Evolutionary conservation across 495 filamentous ascomycete species (phyloP).

Genomic region (Penicillium cataractarum): DNA sequence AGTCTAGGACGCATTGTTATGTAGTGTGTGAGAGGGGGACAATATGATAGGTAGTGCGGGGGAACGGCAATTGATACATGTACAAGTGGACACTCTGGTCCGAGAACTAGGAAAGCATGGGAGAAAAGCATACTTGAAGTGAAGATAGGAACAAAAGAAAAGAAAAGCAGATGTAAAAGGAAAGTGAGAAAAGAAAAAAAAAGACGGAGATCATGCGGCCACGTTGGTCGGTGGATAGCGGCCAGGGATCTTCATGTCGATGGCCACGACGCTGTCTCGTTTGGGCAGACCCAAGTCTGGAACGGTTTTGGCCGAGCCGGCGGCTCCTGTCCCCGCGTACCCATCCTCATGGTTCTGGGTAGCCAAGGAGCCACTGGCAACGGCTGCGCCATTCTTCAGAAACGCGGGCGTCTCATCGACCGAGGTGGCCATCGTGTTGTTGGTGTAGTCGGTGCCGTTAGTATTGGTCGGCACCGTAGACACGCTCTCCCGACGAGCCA

Average conservation of each 20-base stretch:
- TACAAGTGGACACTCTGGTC: neutral
- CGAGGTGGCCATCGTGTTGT: slow-evolving; percentile 43
- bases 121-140: slow-evolving; percentile 12
- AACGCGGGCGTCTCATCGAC: slow-evolving; percentile 12
- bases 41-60: too few relatives aligned
- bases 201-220: slow-evolving; percentile 26
- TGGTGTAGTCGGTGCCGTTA: slow-evolving; percentile 41
- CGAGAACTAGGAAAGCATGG: slow-evolving; percentile 4
- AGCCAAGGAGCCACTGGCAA: neutral
- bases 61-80: slow-evolving; percentile 5
- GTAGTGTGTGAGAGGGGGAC: neutral
- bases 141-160: slow-evolving; percentile 17
- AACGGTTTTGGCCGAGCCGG: neutral
- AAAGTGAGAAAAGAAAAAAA: slow-evolving; percentile 10
- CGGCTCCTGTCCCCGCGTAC: neutral
- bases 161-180: slow-evolving; percentile 8
- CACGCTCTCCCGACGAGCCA: slow-evolving; percentile 39
- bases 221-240: slow-evolving; percentile 42
- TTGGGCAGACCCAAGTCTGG: slow-evolving; percentile 25
- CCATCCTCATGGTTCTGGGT: neutral
- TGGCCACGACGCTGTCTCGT: slow-evolving; percentile 35
- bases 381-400: neutral
- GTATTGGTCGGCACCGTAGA: slow-evolving; percentile 46
- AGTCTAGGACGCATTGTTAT: slow-evolving; percentile 13
- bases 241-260: slow-evolving; percentile 46